Base-by-base conservation (phyloP, 208 protist species). In the Leishmania mexicana region DNA sequence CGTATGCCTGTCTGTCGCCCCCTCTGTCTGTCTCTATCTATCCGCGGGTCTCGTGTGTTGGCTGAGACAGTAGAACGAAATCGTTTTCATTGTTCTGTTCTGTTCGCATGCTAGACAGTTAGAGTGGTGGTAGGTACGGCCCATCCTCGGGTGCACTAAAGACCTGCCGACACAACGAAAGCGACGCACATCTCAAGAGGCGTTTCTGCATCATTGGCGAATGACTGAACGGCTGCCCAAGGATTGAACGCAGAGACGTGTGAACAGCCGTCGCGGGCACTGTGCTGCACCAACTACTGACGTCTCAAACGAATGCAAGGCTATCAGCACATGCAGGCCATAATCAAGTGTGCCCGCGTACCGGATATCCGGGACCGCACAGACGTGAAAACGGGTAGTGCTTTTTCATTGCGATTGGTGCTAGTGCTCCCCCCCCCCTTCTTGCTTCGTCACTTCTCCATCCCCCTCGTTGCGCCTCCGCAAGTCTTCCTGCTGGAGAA, bases 1-100 rank as follows among this genome's bases (percentile, higher is more conserved):
- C 3, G 7, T 15, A 64, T 64, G 28, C 35, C 28, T 31, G 15
- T 54, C 51, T 21, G 15, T 5, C 51, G 51, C 28, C 5, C 7
- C 21, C 19, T n/a, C 54, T 5, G 0, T 64, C n/a, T 15, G 5
- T 31, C 58, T 35, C 58, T 2, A 10, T 35, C n/a, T 28, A 28
- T 15, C 58, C 11, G n/a, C 28, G 58, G 58, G 58, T 64, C 58
- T 31, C 28, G 10, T 64, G 28, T 64, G 57, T 31, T 35, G 58
- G 58, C 10, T 28, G 6, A 31, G 58, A 15, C 58, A 31, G 58
- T 31, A 15, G 28, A 64, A 64, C 62, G 31, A 21, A 21, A 54
- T 54, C n/a, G 28, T 40, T 31, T 67, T 71, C 38, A 11, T 58
- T 79, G 64, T 83, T 85, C 73, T 47, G 13, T 83, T 45, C 31